A percentile compares a stretch with the other conserved stretches of the same genome.
Conservation (phyloP, 2,329 filamentous ascomycete species). For the Mycogone perniciosa region DNA sequence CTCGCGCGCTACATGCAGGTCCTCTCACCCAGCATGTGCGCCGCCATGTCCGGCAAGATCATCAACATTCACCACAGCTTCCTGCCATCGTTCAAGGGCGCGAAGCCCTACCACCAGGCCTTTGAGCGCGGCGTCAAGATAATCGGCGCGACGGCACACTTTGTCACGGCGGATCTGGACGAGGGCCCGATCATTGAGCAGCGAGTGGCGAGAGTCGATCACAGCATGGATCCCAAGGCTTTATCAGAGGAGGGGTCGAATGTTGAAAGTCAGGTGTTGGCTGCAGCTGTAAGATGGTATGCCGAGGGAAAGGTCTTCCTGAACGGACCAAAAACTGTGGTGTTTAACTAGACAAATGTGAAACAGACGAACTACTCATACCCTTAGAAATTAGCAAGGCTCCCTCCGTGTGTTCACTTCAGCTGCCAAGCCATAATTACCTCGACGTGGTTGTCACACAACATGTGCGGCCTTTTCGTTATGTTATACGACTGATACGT, state of each 20-base stretch:
- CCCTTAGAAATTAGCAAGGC: too few species aligned
- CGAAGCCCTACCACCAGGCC: slow-evolving; percentile 82
- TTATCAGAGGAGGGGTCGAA: slow-evolving; percentile 75
- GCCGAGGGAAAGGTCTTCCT: slow-evolving; percentile 71
- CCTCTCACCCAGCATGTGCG: slow-evolving; percentile 65
- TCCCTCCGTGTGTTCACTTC: too few species aligned
- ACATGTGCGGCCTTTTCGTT: too few species aligned
- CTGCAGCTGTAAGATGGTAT: slow-evolving; percentile 78
- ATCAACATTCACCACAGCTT: slow-evolving; percentile 88
- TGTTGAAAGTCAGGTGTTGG: slow-evolving; percentile 76
- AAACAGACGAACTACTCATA: too few species aligned
- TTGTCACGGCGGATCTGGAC: slow-evolving; percentile 77
- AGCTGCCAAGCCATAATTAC: too few species aligned
- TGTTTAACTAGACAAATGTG: slow-evolving; percentile 41
- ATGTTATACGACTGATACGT: too few species aligned
- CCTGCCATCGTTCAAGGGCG: slow-evolving; percentile 81
- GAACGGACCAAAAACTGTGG: slow-evolving; percentile 74
- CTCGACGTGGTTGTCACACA: too few species aligned
- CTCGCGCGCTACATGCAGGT: slow-evolving; percentile 87
- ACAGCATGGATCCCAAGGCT: slow-evolving; percentile 68
- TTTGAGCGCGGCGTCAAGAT: slow-evolving; percentile 85
- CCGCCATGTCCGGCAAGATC: slow-evolving; percentile 75
- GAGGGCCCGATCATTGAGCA: slow-evolving; percentile 88
- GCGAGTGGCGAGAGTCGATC: slow-evolving; percentile 69
- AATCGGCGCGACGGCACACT: slow-evolving; percentile 79